phyloP scores from a whole-genome alignment of 148 eudicot species.

The Camellia sinensis region DNA sequence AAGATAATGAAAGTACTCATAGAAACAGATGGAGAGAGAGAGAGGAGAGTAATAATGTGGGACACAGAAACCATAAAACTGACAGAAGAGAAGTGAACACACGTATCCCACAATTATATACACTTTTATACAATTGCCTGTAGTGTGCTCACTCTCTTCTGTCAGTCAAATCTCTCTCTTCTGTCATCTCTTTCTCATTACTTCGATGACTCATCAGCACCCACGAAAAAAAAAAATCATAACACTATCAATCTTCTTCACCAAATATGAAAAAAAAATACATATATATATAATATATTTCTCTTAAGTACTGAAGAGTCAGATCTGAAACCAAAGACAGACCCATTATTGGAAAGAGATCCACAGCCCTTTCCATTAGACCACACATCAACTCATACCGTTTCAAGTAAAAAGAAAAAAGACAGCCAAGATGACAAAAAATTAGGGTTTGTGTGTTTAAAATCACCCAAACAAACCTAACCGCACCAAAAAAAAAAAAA shows the following conservation, averaged over 20 bases:
- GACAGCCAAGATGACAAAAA: not conserved
- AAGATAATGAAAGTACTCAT: too few species aligned
- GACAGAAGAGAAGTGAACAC: conserved; percentile 18
- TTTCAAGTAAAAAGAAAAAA: not conserved
- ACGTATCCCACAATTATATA: conserved; percentile 1
- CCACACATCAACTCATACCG: not conserved
- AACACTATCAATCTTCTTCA: too few species aligned
- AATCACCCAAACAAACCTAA: not conserved
- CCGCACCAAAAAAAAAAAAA: too few species aligned
- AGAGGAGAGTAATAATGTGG: too few species aligned
- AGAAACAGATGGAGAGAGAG: not conserved
- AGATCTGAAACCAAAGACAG: not conserved
- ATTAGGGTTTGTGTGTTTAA: not conserved
- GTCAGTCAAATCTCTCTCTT: not conserved
- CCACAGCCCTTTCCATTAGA: too few species aligned
- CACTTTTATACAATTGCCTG: conserved; percentile 10
- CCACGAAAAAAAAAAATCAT: too few species aligned
- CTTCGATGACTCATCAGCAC: too few species aligned
- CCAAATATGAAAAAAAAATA: too few species aligned
- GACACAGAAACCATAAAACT: not conserved
- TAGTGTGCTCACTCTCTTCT: conserved; percentile 20
- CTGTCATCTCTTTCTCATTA: too few species aligned
- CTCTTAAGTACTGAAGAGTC: not conserved
- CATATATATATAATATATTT: not conserved
- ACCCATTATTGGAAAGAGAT: not conserved